Percentiles rank a stretch among this genome's conserved stretches.
These are phyloP conservation scores for Trichoderma polysporum DNA, from an alignment of 2,329 filamentous ascomycete genomes.

Conservation along the genomic window DNA sequence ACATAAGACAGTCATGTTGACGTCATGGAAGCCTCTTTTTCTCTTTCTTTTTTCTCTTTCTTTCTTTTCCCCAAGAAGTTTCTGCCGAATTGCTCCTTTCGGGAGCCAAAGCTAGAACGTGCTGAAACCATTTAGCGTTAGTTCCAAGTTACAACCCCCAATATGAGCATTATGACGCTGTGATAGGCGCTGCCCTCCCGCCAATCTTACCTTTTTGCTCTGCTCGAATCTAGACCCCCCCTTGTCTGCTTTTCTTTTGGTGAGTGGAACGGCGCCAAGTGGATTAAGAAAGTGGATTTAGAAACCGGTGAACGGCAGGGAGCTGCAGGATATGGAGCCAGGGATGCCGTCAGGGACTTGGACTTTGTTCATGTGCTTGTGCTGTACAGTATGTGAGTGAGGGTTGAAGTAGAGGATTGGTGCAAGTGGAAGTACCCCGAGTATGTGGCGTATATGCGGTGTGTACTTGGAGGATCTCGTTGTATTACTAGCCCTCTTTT, in stretches of 20 bases:
- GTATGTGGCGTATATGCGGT: background rate
- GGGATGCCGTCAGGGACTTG: background rate
- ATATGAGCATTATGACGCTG: background rate
- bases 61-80: background rate
- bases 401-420: background rate
- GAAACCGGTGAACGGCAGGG: background rate
- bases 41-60: background rate
- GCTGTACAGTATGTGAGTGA: background rate
- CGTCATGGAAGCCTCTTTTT: background rate
- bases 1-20: constrained; percentile 16
- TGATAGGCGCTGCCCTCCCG: background rate
- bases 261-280: too few relatives aligned
- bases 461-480: too few relatives aligned
- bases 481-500: too few relatives aligned
- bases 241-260: background rate
- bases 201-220: background rate
- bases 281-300: background rate
- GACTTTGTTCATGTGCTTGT: background rate
- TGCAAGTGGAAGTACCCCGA: background rate
- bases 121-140: too few relatives aligned
- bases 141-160: too few relatives aligned
- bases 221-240: background rate
- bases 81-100: background rate
- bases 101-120: too few relatives aligned
- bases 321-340: background rate